phyloP scores from a whole-genome alignment of 352 stramenopile genomes.

The Salisapilia sapeloensis region DNA sequence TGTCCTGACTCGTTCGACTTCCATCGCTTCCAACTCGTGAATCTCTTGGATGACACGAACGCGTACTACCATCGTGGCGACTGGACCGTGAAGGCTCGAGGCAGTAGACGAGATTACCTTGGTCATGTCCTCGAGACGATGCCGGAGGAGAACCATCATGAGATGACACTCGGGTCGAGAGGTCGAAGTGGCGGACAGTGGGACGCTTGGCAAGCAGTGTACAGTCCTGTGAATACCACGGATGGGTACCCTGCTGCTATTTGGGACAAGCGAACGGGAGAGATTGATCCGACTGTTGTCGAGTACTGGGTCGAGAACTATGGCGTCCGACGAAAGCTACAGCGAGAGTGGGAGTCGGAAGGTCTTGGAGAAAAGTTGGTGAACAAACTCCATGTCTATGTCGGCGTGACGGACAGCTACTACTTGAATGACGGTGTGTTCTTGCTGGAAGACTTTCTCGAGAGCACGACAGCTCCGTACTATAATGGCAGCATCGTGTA shows the following conservation, averaged over 20 bases:
- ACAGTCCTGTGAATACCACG: conserved; percentile 35
- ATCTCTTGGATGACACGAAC: conserved; percentile 39
- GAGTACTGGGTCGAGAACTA: conserved; percentile 53
- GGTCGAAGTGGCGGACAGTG: conserved; percentile 52
- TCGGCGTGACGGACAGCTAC: conserved; percentile 59
- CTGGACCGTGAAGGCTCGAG: conserved; percentile 57
- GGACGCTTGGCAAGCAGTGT: conserved; percentile 60
- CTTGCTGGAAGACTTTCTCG: conserved; percentile 42
- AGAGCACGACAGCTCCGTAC: conserved; percentile 35
- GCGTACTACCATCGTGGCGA: conserved; percentile 48
- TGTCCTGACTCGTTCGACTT: conserved; percentile 64
- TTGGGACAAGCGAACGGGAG: conserved; percentile 51
- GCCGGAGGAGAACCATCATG: conserved; percentile 61
- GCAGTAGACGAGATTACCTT: conserved; percentile 36
- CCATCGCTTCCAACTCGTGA: conserved; percentile 52
- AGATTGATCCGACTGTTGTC: conserved; percentile 33
- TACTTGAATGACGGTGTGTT: conserved; percentile 63
- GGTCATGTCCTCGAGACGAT: conserved; percentile 54
- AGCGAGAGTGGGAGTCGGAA: conserved; percentile 32
- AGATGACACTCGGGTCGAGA: conserved; percentile 36
- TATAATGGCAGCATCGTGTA: conserved; percentile 66
- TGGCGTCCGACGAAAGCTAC: conserved; percentile 45
- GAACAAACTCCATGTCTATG: conserved; percentile 62
- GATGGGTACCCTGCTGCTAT: conserved; percentile 40
- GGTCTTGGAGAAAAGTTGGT: conserved; percentile 42